Evolutionary conservation across 164 flowering plant genomes (phyloP).

Genomic region (Stephania yunnanensis): DNA sequence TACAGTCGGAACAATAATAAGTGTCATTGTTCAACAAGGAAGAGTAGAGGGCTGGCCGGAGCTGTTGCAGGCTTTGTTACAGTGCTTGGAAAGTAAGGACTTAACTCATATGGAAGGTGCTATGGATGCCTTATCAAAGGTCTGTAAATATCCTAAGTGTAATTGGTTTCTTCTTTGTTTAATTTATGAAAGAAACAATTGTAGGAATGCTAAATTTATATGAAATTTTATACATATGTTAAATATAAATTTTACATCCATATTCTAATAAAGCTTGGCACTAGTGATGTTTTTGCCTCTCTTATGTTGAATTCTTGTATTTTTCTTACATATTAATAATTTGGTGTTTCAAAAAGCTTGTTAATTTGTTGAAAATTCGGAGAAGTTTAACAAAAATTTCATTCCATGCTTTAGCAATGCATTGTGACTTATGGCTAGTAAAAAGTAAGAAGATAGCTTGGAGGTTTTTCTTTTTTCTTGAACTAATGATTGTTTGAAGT

Average conservation of each 20-base stretch:
- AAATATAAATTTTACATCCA: not conserved
- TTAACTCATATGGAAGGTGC: constrained; percentile 97
- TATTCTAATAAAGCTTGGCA: no score
- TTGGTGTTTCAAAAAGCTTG: not conserved
- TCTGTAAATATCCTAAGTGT: constrained; percentile 14
- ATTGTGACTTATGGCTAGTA: no score
- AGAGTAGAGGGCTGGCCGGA: constrained; percentile 84
- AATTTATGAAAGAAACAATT: not conserved
- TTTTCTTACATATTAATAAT: not conserved
- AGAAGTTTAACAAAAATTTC: not conserved
- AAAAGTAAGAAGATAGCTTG: no score
- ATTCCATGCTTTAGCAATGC: not conserved
- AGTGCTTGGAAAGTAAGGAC: constrained; percentile 82
- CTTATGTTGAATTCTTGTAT: not conserved
- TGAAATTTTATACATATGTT: not conserved
- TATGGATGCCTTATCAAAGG: constrained; percentile 99
- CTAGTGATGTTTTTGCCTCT: not conserved
- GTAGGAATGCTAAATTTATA: not conserved
- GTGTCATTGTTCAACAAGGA: constrained; percentile 72
- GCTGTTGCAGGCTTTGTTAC: constrained; percentile 76
- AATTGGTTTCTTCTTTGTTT: not conserved
- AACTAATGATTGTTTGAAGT: no score
- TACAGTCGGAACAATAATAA: constrained; percentile 86
- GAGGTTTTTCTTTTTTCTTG: no score
- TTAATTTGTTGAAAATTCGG: not conserved